phyloP scores from a whole-genome alignment of 2,329 filamentous ascomycete species.

The Cercospora citrullina region DNA sequence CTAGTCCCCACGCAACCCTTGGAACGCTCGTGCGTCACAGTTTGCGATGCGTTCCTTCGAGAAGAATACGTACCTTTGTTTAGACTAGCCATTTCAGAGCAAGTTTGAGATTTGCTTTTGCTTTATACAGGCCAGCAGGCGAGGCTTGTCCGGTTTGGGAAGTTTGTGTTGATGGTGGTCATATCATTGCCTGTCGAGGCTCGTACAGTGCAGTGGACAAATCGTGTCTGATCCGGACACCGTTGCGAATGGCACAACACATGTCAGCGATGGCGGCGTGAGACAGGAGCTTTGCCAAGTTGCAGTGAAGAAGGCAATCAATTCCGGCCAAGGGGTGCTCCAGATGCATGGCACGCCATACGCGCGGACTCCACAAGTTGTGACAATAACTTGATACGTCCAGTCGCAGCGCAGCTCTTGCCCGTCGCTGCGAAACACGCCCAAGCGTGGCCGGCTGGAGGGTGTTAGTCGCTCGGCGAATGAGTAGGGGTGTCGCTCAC shows the following conservation, averaged over 20 bases:
- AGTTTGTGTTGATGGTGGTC: not conserved
- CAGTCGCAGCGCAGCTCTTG: not conserved
- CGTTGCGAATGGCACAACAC: not conserved
- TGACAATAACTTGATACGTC: not conserved
- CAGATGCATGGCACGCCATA: not conserved
- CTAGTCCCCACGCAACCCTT: not conserved
- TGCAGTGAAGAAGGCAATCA: not conserved
- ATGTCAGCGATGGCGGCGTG: not conserved
- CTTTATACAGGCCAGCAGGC: not conserved
- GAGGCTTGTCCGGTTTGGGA: not conserved
- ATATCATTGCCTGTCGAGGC: not conserved
- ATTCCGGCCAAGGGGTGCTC: not conserved
- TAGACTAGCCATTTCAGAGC: not conserved
- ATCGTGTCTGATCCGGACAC: not conserved
- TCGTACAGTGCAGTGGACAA: not conserved
- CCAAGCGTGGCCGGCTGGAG: not conserved
- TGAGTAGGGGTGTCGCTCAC: not conserved
- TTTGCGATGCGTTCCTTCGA: conserved; percentile 2
- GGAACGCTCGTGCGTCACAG: not conserved
- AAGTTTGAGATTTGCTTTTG: not conserved
- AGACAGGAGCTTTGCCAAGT: not conserved
- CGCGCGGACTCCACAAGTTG: not conserved
- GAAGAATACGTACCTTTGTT: not conserved
- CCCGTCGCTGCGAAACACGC: not conserved
- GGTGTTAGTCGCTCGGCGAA: not conserved